These are phyloP conservation scores for Iberis pinnata DNA, from an alignment of 345 rosid species.

Conservation along the genomic window DNA sequence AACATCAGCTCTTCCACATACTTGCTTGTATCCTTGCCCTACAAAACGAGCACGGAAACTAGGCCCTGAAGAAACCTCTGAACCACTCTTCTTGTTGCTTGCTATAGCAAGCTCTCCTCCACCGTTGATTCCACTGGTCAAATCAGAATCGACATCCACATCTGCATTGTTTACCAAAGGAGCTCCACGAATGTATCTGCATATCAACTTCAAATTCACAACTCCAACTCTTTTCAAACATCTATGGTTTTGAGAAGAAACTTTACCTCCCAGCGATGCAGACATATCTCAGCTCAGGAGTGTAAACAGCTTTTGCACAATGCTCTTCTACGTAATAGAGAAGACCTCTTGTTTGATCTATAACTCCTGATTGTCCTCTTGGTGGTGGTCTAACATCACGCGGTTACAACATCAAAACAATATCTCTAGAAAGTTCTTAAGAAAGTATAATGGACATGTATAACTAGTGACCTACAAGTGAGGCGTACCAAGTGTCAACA, in stretches of 20 bases:
- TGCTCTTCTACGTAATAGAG: conserved; percentile 62
- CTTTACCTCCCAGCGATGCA: conserved; percentile 86
- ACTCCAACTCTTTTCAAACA: background rate
- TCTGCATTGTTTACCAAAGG: conserved; percentile 39
- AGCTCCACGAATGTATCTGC: conserved; percentile 78
- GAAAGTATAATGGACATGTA: background rate
- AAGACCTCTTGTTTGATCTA: conserved; percentile 94
- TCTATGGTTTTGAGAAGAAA: background rate
- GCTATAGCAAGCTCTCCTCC: conserved; percentile 42
- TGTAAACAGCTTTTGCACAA: conserved; percentile 69
- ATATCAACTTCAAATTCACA: conserved; percentile 6
- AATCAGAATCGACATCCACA: conserved; percentile 32
- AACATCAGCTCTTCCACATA: conserved; percentile 80
- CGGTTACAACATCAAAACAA: background rate
- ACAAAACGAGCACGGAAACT: conserved; percentile 65
- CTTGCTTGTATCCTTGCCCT: conserved; percentile 98
- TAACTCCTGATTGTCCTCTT: conserved; percentile 61
- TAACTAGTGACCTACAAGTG: conserved; percentile 62
- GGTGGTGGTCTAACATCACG: conserved; percentile 70
- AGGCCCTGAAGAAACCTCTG: conserved; percentile 21
- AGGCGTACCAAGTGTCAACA: conserved; percentile 92
- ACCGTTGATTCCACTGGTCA: conserved; percentile 30
- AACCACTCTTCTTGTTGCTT: conserved; percentile 26
- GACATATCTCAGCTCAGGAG: conserved; percentile 69
- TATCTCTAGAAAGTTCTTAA: background rate